Evolutionary conservation across 2,329 filamentous ascomycete genomes (phyloP).

Genomic region (Alternaria ethzedia): DNA sequence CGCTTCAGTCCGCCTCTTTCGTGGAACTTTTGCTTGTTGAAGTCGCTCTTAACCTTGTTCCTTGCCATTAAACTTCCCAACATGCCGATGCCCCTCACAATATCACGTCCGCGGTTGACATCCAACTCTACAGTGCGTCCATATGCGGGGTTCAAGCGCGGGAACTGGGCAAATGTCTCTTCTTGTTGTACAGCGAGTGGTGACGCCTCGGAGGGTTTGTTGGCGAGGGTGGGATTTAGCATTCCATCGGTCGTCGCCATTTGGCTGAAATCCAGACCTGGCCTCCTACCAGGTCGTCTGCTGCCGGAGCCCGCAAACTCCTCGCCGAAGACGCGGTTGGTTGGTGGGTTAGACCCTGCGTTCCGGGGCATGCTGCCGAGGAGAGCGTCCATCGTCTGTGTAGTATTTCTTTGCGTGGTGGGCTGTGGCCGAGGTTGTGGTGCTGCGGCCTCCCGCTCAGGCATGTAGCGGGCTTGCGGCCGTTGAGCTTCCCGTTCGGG

Average conservation of each 20-base stretch:
- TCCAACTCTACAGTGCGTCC: constrained; percentile 52
- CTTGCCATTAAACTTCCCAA: constrained; percentile 51
- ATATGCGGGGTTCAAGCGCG: constrained; percentile 47
- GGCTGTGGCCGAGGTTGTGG: constrained; percentile 1
- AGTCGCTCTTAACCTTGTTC: constrained; percentile 67
- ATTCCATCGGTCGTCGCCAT: constrained; percentile 25
- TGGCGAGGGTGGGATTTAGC: constrained; percentile 20
- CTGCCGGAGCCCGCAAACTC: constrained; percentile 16
- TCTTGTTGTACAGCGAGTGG: constrained; percentile 24
- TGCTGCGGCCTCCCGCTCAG: not conserved
- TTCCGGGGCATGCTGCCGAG: constrained; percentile 16
- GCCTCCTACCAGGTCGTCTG: constrained; percentile 1
- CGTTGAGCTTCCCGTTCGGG: not conserved
- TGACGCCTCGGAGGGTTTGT: constrained; percentile 23
- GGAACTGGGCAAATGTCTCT: constrained; percentile 33
- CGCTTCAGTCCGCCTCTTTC: constrained; percentile 77
- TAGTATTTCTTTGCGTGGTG: constrained; percentile 13
- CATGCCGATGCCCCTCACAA: constrained; percentile 55
- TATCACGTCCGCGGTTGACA: constrained; percentile 47
- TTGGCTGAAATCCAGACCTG: constrained; percentile 22
- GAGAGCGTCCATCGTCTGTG: constrained; percentile 33
- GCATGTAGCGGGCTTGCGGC: not conserved
- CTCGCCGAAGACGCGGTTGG: constrained; percentile 25
- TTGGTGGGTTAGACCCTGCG: not conserved
- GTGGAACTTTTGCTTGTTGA: constrained; percentile 69